A percentile compares a stretch with the other conserved stretches of the same genome.
Conservation (phyloP, 2,329 filamentous ascomycete genomes). For the Botryosphaeria agaves region DNA sequence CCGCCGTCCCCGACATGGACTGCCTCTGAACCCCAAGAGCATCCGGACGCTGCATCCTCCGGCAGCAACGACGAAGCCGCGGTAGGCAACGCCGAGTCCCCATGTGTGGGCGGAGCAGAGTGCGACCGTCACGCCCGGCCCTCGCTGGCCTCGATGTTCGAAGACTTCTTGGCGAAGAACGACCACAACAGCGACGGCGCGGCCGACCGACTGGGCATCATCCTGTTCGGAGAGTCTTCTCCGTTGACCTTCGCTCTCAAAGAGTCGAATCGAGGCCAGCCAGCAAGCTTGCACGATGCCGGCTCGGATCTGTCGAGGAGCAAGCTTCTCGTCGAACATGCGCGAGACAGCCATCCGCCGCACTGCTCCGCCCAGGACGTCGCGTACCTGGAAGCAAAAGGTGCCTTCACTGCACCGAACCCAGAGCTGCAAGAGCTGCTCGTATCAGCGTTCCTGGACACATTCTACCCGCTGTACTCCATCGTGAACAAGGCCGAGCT, state of each 20-base stretch:
- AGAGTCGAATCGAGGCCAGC: constrained; percentile 1
- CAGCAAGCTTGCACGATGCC: constrained; percentile 1
- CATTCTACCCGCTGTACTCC: constrained; percentile 5
- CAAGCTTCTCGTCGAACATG: not conserved
- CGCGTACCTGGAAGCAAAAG: constrained; percentile 5
- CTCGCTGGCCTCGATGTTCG: not conserved
- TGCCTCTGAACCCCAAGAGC: not conserved
- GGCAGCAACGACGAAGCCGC: too few relatives aligned
- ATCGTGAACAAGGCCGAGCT: constrained; percentile 4
- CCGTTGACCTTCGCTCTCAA: constrained; percentile 3
- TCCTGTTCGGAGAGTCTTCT: constrained; percentile 2
- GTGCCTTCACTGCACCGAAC: constrained; percentile 4
- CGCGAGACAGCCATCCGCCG: constrained; percentile 2
- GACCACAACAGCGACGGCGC: not conserved
- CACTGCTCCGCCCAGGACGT: constrained; percentile 4
- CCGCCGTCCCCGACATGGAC: too few relatives aligned
- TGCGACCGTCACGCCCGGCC: not conserved
- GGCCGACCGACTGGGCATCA: not conserved
- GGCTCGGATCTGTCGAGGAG: not conserved
- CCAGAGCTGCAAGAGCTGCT: constrained; percentile 2
- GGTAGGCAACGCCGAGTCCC: too few relatives aligned
- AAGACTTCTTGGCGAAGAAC: constrained; percentile 1
- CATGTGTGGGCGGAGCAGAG: not conserved
- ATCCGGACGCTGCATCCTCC: not conserved
- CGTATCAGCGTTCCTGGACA: constrained; percentile 4